A percentile compares a stretch with the other conserved stretches of the same genome.
These are phyloP conservation scores for Pleurotus platypus DNA, from an alignment of 768 basidiomycete genomes.

Conservation along the genomic window DNA sequence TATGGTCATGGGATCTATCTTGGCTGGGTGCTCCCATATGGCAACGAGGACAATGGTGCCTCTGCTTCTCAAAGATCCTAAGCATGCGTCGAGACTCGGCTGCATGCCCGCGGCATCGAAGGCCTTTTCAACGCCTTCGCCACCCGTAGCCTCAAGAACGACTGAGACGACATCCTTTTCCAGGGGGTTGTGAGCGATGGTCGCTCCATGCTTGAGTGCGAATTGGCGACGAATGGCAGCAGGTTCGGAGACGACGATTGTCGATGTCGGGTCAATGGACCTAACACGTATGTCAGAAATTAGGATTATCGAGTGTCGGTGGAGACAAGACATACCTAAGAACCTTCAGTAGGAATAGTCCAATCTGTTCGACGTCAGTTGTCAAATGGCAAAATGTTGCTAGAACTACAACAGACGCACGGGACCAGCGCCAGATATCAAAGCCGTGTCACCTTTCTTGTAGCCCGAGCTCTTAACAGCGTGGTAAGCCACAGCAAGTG, in stretches of 20 bases:
- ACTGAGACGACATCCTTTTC: constrained; percentile 20
- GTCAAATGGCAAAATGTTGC: not conserved
- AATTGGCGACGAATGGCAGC: constrained; percentile 31
- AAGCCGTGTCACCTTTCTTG: constrained; percentile 31
- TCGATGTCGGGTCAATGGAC: constrained; percentile 21
- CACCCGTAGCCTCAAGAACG: constrained; percentile 22
- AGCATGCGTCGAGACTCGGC: constrained; percentile 29
- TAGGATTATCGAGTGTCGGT: not conserved
- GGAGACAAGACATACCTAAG: constrained; percentile 22
- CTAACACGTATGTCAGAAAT: constrained; percentile 12
- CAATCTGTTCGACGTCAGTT: constrained; percentile 24
- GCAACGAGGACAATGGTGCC: constrained; percentile 40
- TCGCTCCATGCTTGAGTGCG: constrained; percentile 33
- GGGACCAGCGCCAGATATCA: constrained; percentile 43
- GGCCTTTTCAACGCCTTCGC: constrained; percentile 37
- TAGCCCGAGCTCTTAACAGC: constrained; percentile 38
- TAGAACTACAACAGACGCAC: constrained; percentile 19
- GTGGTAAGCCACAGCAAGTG: constrained; percentile 43
- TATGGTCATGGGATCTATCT: constrained; percentile 32
- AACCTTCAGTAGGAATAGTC: constrained; percentile 33
- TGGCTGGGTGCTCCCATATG: constrained; percentile 34
- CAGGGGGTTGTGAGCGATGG: constrained; percentile 31
- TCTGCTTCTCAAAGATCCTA: constrained; percentile 30
- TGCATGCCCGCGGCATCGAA: constrained; percentile 46
- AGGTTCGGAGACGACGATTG: constrained; percentile 38